These are phyloP conservation scores for Puccinia novopanici DNA, from an alignment of 1,284 basidiomycete species.

Conservation along the genomic window DNA sequence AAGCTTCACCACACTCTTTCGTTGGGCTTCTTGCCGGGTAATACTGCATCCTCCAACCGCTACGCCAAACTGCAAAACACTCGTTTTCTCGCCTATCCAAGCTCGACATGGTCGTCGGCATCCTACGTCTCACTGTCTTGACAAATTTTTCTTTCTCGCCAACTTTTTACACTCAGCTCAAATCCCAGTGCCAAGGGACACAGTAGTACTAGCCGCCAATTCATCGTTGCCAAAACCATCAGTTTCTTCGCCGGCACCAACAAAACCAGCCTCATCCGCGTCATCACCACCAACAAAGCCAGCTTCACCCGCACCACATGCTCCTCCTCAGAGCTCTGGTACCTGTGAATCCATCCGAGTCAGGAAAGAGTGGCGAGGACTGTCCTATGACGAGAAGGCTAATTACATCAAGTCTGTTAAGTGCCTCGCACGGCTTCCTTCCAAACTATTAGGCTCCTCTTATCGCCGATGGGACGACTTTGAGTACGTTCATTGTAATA, in stretches of 20 bases:
- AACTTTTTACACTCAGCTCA: not conserved
- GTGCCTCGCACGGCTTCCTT: slow-evolving; percentile 38
- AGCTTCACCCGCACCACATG: not conserved
- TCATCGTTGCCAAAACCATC: too few relatives aligned
- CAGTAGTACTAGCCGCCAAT: too few relatives aligned
- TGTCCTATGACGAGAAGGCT: slow-evolving; percentile 53
- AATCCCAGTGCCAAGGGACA: too few relatives aligned
- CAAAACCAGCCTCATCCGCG: too few relatives aligned
- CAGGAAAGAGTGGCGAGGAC: slow-evolving; percentile 57
- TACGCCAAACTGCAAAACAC: too few relatives aligned
- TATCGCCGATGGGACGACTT: slow-evolving; percentile 43
- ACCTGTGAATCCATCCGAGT: slow-evolving; percentile 62
- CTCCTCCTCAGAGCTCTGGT: slow-evolving; percentile 51
- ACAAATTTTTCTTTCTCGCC: not conserved
- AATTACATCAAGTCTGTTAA: slow-evolving; percentile 57
- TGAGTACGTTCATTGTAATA: slow-evolving; percentile 33
- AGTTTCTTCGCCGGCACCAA: too few relatives aligned
- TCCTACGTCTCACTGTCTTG: not conserved
- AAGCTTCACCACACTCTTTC: too few relatives aligned
- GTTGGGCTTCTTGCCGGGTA: too few relatives aligned
- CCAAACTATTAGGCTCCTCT: slow-evolving; percentile 23
- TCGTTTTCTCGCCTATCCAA: not conserved
- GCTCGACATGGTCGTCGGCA: slow-evolving; percentile 3
- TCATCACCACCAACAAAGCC: not conserved
- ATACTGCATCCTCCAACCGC: too few relatives aligned